Percentiles rank a stretch among this genome's conserved stretches.
Evolutionary conservation across 495 filamentous ascomycete species (phyloP).

Genomic region (Tuber microsphaerosporum): DNA sequence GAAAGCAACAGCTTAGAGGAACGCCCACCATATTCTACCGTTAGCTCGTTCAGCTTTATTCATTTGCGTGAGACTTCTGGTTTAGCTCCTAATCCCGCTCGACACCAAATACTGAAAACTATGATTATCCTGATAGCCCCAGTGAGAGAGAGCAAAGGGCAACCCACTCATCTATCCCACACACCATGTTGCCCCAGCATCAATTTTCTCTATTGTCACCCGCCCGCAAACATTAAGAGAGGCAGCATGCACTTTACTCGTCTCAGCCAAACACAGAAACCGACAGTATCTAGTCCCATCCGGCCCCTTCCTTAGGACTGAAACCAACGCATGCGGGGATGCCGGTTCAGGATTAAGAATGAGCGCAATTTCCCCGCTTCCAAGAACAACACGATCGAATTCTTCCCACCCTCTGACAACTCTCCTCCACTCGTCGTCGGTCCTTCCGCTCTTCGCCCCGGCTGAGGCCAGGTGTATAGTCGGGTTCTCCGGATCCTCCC

Average conservation of each 20-base stretch:
- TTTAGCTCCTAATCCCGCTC: not conserved
- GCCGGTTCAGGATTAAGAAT: constrained; percentile 9
- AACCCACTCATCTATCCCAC: not conserved
- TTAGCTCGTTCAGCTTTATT: not conserved
- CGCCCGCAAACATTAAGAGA: not conserved
- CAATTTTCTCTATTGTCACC: not conserved
- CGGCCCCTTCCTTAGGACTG: not conserved
- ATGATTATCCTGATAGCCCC: not conserved
- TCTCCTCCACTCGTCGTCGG: not conserved
- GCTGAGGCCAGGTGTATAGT: not conserved
- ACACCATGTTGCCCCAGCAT: not conserved
- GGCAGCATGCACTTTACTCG: not conserved
- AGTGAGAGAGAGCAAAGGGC: not conserved
- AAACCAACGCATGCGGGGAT: not conserved
- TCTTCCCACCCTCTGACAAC: not conserved
- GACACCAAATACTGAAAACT: not conserved
- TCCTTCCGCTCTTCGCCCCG: not conserved
- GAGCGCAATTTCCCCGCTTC: not conserved
- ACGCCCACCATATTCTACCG: not conserved
- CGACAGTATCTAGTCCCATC: not conserved
- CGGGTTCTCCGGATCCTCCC: not conserved
- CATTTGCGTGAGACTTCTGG: not conserved
- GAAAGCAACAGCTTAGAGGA: not conserved
- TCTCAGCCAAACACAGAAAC: not conserved
- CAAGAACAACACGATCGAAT: not conserved